Conservation (phyloP, 2,329 filamentous ascomycete species). For the Phialophora tarda region DNA sequence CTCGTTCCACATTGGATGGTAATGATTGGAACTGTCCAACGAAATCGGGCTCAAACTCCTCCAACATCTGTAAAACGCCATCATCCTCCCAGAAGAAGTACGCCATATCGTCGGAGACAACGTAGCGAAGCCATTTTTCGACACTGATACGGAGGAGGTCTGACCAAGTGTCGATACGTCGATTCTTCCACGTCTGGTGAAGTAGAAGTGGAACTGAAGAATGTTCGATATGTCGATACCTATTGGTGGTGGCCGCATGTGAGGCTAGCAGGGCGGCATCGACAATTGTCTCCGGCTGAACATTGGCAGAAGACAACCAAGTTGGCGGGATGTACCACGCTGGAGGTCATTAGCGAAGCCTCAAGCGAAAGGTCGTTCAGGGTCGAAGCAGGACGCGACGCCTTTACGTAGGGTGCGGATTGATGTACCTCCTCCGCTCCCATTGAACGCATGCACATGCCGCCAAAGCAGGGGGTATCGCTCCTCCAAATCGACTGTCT, state of each 20-base stretch:
- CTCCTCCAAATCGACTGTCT: slow-evolving; percentile 15
- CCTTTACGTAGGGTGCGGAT: background rate
- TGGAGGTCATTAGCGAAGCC: slow-evolving; percentile 8
- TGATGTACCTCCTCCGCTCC: slow-evolving; percentile 29
- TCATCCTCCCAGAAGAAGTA: slow-evolving; percentile 47
- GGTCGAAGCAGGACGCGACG: background rate
- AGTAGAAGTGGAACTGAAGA: slow-evolving; percentile 44
- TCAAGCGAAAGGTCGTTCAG: background rate
- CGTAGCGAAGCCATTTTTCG: slow-evolving; percentile 42
- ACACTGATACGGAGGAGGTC: slow-evolving; percentile 39
- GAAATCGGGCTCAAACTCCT: slow-evolving; percentile 40
- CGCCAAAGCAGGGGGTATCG: slow-evolving; percentile 28
- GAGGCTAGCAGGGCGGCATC: slow-evolving; percentile 42
- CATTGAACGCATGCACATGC: slow-evolving; percentile 32
- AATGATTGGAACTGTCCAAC: slow-evolving; percentile 37
- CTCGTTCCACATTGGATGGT: slow-evolving; percentile 42
- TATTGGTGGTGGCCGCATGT: slow-evolving; percentile 28
- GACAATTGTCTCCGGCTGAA: slow-evolving; percentile 39
- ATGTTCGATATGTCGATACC: slow-evolving; percentile 35
- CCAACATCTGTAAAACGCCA: slow-evolving; percentile 42
- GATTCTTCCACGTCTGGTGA: slow-evolving; percentile 46
- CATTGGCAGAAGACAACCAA: slow-evolving; percentile 22
- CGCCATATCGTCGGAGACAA: slow-evolving; percentile 40
- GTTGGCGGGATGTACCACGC: slow-evolving; percentile 33
- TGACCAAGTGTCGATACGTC: slow-evolving; percentile 41